Evolutionary conservation across 2,329 filamentous ascomycete genomes (phyloP).

Genomic region (Phialophora expanda): DNA sequence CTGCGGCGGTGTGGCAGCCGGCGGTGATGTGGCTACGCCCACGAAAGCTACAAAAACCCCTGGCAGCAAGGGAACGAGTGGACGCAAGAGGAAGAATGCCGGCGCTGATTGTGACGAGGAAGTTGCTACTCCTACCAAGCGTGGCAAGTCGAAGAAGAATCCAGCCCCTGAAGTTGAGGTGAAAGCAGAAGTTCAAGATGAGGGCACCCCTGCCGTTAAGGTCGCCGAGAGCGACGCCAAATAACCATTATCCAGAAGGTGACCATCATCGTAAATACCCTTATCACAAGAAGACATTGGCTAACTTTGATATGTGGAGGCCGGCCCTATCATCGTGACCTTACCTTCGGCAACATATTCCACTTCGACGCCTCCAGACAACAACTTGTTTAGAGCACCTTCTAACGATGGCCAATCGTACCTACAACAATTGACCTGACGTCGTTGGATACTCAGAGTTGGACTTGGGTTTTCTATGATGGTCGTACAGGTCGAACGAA

Average conservation of each 20-base stretch:
- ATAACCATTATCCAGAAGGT: background rate
- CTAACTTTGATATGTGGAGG: background rate
- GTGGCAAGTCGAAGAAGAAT: constrained; percentile 18
- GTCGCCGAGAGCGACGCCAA: background rate
- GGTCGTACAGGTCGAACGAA: background rate
- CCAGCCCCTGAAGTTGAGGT: constrained; percentile 4
- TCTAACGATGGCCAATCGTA: background rate
- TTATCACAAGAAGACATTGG: background rate
- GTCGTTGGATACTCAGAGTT: background rate
- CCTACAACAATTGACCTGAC: background rate
- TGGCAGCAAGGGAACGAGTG: constrained; percentile 13
- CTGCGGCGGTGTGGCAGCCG: constrained; percentile 8
- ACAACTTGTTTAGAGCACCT: background rate
- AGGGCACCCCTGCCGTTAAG: background rate
- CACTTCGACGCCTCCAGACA: background rate
- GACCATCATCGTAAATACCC: background rate
- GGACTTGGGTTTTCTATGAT: background rate
- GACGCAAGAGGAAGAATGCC: constrained; percentile 26
- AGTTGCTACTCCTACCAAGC: constrained; percentile 11
- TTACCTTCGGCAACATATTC: background rate
- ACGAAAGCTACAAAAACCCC: constrained; percentile 11
- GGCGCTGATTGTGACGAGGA: constrained; percentile 17
- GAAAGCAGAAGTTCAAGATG: constrained; percentile 13
- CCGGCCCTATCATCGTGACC: background rate
- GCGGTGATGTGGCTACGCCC: background rate